Evolutionary conservation across 352 stramenopile genomes (phyloP).

Genomic region (Phytophthora tubulina): DNA sequence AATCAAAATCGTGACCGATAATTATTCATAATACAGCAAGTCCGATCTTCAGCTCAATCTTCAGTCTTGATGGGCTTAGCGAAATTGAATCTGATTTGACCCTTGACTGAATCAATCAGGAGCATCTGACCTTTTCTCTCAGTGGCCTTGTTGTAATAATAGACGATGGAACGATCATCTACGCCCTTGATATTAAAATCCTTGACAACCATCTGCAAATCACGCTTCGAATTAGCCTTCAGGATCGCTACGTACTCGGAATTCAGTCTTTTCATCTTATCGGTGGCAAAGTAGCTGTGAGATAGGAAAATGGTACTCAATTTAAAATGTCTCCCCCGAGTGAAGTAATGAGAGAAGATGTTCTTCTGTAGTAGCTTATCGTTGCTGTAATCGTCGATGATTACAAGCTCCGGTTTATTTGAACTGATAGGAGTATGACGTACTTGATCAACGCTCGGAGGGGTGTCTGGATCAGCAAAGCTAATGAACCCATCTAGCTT

Average conservation of each 20-base stretch:
- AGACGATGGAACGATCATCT: constrained; percentile 17
- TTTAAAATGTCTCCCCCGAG: constrained; percentile 6
- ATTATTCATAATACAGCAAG: constrained; percentile 7
- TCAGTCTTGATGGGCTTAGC: constrained; percentile 6
- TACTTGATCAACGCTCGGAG: constrained; percentile 12
- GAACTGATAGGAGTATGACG: constrained; percentile 6
- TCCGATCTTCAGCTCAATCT: too few relatives aligned
- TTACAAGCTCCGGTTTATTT: constrained; percentile 27
- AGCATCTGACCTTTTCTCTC: constrained; percentile 14
- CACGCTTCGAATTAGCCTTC: constrained; percentile 21
- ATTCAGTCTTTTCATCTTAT: constrained; percentile 20
- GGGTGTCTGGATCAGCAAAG: constrained; percentile 9
- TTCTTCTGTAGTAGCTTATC: constrained; percentile 14
- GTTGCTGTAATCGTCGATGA: constrained; percentile 34
- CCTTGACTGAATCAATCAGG: constrained; percentile 12
- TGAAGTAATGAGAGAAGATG: constrained; percentile 11
- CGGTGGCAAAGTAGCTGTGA: constrained; percentile 15
- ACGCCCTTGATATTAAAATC: constrained; percentile 23
- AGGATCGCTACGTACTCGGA: constrained; percentile 19
- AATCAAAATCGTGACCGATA: constrained; percentile 24
- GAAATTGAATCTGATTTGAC: constrained; percentile 19
- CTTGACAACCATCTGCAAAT: constrained; percentile 24
- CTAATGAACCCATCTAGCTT: constrained; percentile 19
- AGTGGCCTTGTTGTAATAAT: constrained; percentile 25
- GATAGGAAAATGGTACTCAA: constrained; percentile 8